Base-by-base conservation (phyloP, 2,329 filamentous ascomycete genomes). In the Aureobasidium sp. region DNA sequence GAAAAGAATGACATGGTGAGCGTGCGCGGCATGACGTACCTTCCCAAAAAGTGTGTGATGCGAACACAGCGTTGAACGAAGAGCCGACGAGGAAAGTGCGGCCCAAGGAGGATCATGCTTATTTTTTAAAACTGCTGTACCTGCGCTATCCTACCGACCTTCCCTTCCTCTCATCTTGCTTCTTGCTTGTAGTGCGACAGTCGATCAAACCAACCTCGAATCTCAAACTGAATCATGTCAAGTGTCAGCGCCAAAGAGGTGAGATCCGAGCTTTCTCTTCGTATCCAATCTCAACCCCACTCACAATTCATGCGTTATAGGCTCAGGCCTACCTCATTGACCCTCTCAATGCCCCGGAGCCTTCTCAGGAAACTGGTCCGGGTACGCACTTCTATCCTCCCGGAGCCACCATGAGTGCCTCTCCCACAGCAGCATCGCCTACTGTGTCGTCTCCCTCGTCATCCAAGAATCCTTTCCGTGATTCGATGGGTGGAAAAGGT, bases 321-420 rank as follows among this genome's bases (percentile, higher is more conserved):
- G 85, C 87, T 47, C 78, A 81, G 59, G 81, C 84, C 69, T 86
- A 87, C 70, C 78, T 91, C 48, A 82, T 90, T 66, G 86, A 88
- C 68, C 88, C 88, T 66, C 77, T 91, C 65, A 85, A 79, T 68
- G 86, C 81, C 26, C 86, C 85, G 10, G 85, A 89, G 65, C 87
- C 87, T 15, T 84, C 79, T 64, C 82, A 87, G 65, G 84, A 88
- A 70, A 87, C 84, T 52, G 86, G 87, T 8, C 82, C 82, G n/a
- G 83, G 83, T 63, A 78, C 79, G 3, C 83, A 84, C 65, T 82
- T 85, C 69, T 73, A 59, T 15, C 50, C 63, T 36, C 64, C 63
- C n/a, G 34, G 44, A 10, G 20, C 46, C 34, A 27, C 43, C 24
- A 57, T 50, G 34, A 43, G 39, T 59, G 64, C 73, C 71, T 56